A percentile compares a stretch with the other conserved stretches of the same genome.
phyloP scores from a whole-genome alignment of 768 basidiomycete species.

The Leccinum variicolor region DNA sequence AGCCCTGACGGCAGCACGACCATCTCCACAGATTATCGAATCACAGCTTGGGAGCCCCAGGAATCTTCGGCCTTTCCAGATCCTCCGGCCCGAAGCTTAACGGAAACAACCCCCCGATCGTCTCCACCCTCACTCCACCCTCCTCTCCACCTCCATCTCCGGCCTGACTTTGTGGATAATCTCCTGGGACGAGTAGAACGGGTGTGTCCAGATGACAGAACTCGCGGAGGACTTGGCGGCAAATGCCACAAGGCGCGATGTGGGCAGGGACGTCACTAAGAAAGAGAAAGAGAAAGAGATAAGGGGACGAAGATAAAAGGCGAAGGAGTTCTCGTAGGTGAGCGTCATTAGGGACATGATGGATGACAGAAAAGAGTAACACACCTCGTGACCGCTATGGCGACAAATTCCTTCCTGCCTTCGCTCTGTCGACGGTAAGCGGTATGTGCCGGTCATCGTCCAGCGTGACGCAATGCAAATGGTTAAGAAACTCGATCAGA shows the following conservation, averaged over 20 bases:
- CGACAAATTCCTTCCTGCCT: constrained; percentile 65
- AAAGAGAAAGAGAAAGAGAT: not conserved
- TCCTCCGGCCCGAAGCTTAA: constrained; percentile 88
- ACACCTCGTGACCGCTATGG: constrained; percentile 78
- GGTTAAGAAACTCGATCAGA: not conserved
- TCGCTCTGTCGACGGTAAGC: constrained; percentile 57
- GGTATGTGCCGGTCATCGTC: not conserved
- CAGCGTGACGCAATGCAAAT: not conserved
- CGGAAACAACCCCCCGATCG: constrained; percentile 72
- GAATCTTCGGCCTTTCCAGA: constrained; percentile 47
- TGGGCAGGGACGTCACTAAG: constrained; percentile 63
- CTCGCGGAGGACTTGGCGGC: constrained; percentile 87
- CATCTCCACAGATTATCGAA: not conserved
- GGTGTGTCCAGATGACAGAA: constrained; percentile 78
- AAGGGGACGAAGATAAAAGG: not conserved
- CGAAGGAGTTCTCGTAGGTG: not conserved
- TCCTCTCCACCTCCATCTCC: constrained; percentile 19
- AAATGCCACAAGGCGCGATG: constrained; percentile 90
- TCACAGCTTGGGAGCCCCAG: not conserved
- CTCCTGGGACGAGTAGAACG: constrained; percentile 63
- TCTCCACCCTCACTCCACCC: constrained; percentile 56
- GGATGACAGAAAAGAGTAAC: constrained; percentile 20
- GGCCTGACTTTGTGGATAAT: constrained; percentile 44
- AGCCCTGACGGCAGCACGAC: not conserved
- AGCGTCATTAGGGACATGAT: no score